Evolutionary conservation across 2,329 filamentous ascomycete genomes (phyloP).

Genomic region (Claviceps quebecensis): DNA sequence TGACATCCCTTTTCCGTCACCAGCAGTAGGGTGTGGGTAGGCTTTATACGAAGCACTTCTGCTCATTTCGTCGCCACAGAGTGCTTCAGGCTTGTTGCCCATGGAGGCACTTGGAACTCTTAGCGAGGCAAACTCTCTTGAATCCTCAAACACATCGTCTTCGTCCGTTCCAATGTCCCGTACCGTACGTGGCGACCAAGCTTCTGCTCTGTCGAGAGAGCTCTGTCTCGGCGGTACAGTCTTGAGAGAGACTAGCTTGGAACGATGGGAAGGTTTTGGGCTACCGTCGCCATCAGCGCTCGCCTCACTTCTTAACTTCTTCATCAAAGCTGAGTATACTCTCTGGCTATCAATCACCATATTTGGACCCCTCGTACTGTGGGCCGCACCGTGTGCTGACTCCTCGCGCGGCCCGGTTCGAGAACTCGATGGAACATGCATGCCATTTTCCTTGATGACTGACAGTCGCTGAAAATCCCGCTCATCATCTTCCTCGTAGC

Average conservation of each 20-base stretch:
- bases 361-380: slow-evolving; percentile 9
- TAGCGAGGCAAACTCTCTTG: background rate
- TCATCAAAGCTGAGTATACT: slow-evolving; percentile 52
- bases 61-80: background rate
- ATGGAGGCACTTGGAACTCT: background rate
- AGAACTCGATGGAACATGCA: slow-evolving; percentile 24
- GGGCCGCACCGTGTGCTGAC: background rate
- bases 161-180: slow-evolving; percentile 20
- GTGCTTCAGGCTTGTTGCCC: background rate
- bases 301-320: slow-evolving; percentile 31
- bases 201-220: slow-evolving; percentile 7
- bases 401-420: background rate
- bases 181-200: slow-evolving; percentile 17
- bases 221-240: slow-evolving; percentile 7
- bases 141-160: slow-evolving; percentile 18
- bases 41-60: slow-evolving; percentile 2
- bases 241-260: background rate
- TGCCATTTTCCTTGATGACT: slow-evolving; percentile 45
- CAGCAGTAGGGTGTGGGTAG: slow-evolving; percentile 7
- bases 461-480: slow-evolving; percentile 45
- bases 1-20: slow-evolving; percentile 5
- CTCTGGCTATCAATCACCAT: slow-evolving; percentile 37
- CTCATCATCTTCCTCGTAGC: slow-evolving; percentile 23
- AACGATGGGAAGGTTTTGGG: background rate
- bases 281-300: slow-evolving; percentile 5